Evolutionary conservation across 2,329 filamentous ascomycete genomes (phyloP).

Genomic region (Ceratocystis destructans): DNA sequence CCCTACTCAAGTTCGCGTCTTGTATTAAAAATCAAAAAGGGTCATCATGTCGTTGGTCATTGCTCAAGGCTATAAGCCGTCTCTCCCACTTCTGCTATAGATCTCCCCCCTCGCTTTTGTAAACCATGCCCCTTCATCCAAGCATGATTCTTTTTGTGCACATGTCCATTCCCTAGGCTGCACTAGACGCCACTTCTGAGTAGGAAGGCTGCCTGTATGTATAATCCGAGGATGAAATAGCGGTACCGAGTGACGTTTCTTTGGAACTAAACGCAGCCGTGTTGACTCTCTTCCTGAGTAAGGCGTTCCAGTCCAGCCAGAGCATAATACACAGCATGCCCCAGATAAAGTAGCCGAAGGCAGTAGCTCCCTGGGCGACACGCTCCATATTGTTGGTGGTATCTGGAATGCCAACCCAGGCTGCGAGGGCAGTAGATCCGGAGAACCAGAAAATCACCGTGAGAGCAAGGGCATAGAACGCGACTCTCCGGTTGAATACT

Average conservation of each 20-base stretch:
- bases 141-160: background rate
- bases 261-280: slow-evolving; percentile 2
- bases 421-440: slow-evolving; percentile 65
- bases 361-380: slow-evolving; percentile 47
- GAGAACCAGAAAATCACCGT: slow-evolving; percentile 86
- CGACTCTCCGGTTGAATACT: slow-evolving; percentile 48
- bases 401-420: slow-evolving; percentile 42
- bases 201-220: slow-evolving; percentile 4
- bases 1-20: background rate
- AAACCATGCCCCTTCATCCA: background rate
- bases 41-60: slow-evolving; percentile 1
- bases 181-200: slow-evolving; percentile 4
- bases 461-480: slow-evolving; percentile 53
- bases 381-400: slow-evolving; percentile 38
- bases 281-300: slow-evolving; percentile 4
- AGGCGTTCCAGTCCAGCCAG: slow-evolving; percentile 14
- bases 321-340: slow-evolving; percentile 11
- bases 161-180: background rate
- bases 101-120: background rate
- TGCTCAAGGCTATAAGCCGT: background rate
- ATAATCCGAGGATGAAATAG: slow-evolving; percentile 12
- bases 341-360: slow-evolving; percentile 54
- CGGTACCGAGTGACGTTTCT: slow-evolving; percentile 7
- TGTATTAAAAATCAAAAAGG: background rate
- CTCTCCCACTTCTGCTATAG: background rate